These are phyloP conservation scores for Fusarium sp. DNA, from an alignment of 2,329 filamentous ascomycete species.

Conservation along the genomic window DNA sequence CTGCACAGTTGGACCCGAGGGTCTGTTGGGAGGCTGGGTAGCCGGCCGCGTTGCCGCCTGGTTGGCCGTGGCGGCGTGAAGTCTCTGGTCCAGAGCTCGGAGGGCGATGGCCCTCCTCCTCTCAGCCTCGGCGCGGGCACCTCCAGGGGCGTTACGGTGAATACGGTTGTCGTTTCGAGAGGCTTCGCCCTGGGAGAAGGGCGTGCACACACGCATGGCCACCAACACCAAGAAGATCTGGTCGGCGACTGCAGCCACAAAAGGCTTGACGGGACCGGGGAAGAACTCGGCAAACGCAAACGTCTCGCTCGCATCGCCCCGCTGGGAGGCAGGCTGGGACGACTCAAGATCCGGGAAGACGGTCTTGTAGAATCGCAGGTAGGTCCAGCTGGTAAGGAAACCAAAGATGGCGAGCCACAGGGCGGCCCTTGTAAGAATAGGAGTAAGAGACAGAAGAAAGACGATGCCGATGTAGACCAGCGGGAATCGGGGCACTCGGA, in stretches of 20 bases:
- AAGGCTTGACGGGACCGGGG: slow-evolving; percentile 80
- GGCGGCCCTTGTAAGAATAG: slow-evolving; percentile 71
- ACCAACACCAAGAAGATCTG: slow-evolving; percentile 76
- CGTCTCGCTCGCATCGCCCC: slow-evolving; percentile 92
- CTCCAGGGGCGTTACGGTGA: slow-evolving; percentile 65
- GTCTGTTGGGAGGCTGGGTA: slow-evolving; percentile 49
- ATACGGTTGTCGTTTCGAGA: slow-evolving; percentile 69
- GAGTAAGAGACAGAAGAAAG: slow-evolving; percentile 67
- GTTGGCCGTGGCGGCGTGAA: slow-evolving; percentile 78
- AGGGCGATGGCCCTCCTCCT: slow-evolving; percentile 85
- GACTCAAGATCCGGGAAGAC: slow-evolving; percentile 73
- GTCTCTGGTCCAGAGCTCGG: slow-evolving; percentile 87
- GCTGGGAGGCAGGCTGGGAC: slow-evolving; percentile 68
- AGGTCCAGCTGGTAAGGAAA: slow-evolving; percentile 90
- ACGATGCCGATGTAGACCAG: slow-evolving; percentile 78
- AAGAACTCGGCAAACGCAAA: slow-evolving; percentile 98
- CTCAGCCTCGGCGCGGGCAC: slow-evolving; percentile 89
- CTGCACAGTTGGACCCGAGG: slow-evolving; percentile 63
- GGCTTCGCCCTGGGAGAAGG: slow-evolving; percentile 83
- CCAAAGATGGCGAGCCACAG: slow-evolving; percentile 81
- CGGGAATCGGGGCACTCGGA: slow-evolving; percentile 78
- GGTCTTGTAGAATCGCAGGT: slow-evolving; percentile 92
- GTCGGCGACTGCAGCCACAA: slow-evolving; percentile 73
- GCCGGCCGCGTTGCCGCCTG: slow-evolving; percentile 44
- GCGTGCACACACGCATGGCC: slow-evolving; percentile 77